Conservation (phyloP, 1,139 yeast species). For the Saccharomyces hybrid region DNA sequence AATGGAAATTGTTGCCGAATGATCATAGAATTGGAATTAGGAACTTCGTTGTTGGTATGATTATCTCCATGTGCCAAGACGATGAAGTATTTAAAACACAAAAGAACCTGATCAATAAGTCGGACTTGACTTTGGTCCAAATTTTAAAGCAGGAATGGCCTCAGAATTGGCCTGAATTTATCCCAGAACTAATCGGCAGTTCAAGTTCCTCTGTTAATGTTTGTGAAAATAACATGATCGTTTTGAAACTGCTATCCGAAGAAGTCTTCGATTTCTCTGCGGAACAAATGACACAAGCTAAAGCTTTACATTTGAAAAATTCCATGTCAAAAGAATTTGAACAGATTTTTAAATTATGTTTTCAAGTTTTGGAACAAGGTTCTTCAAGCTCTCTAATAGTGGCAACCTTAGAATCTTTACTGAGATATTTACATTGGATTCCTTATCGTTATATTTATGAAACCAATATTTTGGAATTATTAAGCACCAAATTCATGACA, state of each 20-base stretch:
- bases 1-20: constrained; percentile 88
- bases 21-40: constrained; percentile 85
- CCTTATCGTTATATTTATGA: constrained; percentile 85
- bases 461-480: constrained; percentile 64
- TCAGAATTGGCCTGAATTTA: constrained; percentile 93
- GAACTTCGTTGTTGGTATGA: constrained; percentile 88
- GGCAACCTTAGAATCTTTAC: constrained; percentile 76
- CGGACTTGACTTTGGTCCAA: constrained; percentile 88
- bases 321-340: constrained; percentile 88
- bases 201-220: constrained; percentile 83
- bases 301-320: constrained; percentile 70
- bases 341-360: constrained; percentile 86
- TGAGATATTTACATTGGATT: constrained; percentile 90
- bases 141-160: constrained; percentile 99
- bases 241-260: constrained; percentile 79
- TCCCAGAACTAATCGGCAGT: constrained; percentile 84
- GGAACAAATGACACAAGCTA: constrained; percentile 94
- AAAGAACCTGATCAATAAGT: constrained; percentile 81
- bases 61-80: constrained; percentile 82
- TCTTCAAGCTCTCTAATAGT: constrained; percentile 70
- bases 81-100: constrained; percentile 68
- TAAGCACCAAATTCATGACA: constrained; percentile 67
- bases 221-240: constrained; percentile 95
- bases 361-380: constrained; percentile 85
- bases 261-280: constrained; percentile 93